phyloP scores from a whole-genome alignment of 2,329 filamentous ascomycete species.

The Penicillium sp. region DNA sequence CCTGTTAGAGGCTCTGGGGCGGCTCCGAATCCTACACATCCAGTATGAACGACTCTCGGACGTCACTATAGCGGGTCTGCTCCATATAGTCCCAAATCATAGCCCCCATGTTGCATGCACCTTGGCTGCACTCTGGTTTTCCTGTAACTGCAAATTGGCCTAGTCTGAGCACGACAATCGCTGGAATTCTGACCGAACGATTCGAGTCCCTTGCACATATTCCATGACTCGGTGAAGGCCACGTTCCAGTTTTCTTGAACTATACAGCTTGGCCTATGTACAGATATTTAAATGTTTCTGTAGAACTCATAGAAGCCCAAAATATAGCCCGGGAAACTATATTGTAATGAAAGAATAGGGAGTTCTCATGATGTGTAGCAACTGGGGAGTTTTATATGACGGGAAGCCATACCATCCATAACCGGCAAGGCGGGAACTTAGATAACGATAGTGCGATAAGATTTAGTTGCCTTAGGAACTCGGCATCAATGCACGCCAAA shows the following conservation, averaged over 20 bases:
- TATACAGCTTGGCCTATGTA: too few relatives aligned
- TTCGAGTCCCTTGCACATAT: neutral
- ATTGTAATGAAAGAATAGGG: neutral
- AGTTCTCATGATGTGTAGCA: neutral
- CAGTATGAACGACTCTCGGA: neutral
- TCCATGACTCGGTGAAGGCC: neutral
- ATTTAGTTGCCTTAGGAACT: neutral
- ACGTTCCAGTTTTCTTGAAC: neutral
- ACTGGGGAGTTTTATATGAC: neutral
- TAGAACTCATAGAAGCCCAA: neutral
- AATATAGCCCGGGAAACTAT: too few relatives aligned
- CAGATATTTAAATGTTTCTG: neutral
- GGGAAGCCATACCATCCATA: neutral
- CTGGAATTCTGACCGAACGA: neutral
- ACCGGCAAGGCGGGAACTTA: neutral
- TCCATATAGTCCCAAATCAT: neutral
- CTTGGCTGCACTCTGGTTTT: neutral
- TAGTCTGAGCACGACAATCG: neutral
- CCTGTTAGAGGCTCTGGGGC: neutral
- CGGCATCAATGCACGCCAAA: constrained; percentile 2
- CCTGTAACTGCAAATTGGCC: neutral
- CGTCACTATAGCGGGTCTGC: constrained; percentile 10
- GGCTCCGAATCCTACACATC: neutral
- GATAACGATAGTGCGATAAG: constrained; percentile 9
- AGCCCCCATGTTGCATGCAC: neutral